phyloP scores from a whole-genome alignment of 768 basidiomycete genomes.

The Heimioporus sp. region DNA sequence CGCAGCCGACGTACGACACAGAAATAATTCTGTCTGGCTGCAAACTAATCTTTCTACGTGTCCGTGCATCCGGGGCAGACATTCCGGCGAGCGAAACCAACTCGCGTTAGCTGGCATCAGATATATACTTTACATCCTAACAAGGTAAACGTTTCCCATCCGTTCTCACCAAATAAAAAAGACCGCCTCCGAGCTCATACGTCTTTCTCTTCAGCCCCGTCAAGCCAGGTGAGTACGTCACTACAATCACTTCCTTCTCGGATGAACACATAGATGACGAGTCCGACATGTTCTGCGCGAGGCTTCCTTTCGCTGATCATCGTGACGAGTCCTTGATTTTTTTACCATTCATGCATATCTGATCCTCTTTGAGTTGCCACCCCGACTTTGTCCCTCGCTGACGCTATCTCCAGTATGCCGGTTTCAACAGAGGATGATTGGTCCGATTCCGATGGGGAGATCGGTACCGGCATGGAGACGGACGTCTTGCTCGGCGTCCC shows the following conservation, averaged over 20 bases:
- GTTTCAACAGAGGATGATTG: conserved; percentile 54
- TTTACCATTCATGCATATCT: conserved; percentile 94
- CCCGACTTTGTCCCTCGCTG: conserved; percentile 2
- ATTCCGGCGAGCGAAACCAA: conserved; percentile 31
- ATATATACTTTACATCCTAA: conserved; percentile 3
- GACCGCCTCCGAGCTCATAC: conserved; percentile 6
- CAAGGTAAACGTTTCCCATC: conserved; percentile 20
- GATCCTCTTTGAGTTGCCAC: conserved; percentile 37
- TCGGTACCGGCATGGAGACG: conserved; percentile 56
- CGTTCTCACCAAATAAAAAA: conserved; percentile 3
- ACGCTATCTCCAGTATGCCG: conserved; percentile 36
- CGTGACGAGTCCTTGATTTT: conserved; percentile 61
- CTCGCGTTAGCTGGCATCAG: background rate
- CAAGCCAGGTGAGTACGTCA: conserved; percentile 17
- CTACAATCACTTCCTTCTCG: conserved; percentile 5
- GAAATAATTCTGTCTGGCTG: conserved; percentile 54
- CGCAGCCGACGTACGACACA: conserved; percentile 43
- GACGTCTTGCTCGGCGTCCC: conserved; percentile 78
- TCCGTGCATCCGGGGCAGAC: conserved; percentile 67
- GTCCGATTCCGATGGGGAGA: conserved; percentile 81
- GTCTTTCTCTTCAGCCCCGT: conserved; percentile 7
- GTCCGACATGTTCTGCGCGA: conserved; percentile 64
- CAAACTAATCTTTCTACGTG: conserved; percentile 61
- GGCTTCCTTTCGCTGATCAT: conserved; percentile 56
- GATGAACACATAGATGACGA: conserved; percentile 73